A percentile compares a stretch with the other conserved stretches of the same genome.
phyloP scores from a whole-genome alignment of 140 eudicot species.

The Stevia rebaudiana region DNA sequence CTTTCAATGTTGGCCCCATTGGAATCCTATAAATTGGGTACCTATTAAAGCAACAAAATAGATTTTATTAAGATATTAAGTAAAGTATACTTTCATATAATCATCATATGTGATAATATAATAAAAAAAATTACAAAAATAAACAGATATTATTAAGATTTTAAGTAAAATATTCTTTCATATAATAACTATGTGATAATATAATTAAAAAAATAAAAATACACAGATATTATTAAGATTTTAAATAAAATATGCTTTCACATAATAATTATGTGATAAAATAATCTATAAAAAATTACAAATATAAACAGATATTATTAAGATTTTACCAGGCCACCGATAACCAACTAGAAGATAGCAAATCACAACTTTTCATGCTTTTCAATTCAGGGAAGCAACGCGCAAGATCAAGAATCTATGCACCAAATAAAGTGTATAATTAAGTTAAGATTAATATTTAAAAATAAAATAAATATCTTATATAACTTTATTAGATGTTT shows the following conservation, averaged over 20 bases:
- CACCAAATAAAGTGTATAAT: not conserved
- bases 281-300: not conserved
- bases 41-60: conserved; percentile 35
- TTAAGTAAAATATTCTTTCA: too few species aligned
- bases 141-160: too few species aligned
- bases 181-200: too few species aligned
- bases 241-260: conserved; percentile 9
- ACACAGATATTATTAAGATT: not conserved
- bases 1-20: conserved; percentile 74
- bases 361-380: conserved; percentile 31
- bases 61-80: too few species aligned
- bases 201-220: too few species aligned
- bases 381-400: conserved; percentile 34
- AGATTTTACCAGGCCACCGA: conserved; percentile 82
- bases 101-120: too few species aligned
- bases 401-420: conserved; percentile 43
- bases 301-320: not conserved
- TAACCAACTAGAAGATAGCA: conserved; percentile 64
- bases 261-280: not conserved
- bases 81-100: too few species aligned
- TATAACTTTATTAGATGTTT: not conserved
- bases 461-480: not conserved
- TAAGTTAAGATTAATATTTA: not conserved
- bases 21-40: conserved; percentile 95
- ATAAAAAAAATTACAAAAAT: too few species aligned